Base-by-base conservation (phyloP, 306 rosid genomes). In the Cucurbita moschata region DNA sequence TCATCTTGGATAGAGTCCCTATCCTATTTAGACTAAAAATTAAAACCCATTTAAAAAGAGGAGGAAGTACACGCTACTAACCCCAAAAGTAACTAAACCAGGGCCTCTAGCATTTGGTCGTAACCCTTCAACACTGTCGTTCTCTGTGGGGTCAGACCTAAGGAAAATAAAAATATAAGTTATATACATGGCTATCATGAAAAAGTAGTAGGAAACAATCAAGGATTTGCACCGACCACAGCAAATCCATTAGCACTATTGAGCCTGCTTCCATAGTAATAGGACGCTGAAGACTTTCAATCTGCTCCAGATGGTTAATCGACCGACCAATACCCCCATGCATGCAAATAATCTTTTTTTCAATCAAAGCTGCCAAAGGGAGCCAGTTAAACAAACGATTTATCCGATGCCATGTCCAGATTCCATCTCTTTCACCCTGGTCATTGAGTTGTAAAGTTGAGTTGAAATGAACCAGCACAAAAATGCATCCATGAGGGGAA, bases 41-140 rank as follows among this genome's bases (percentile, higher is more conserved):
- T 43, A 18, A 46, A 55, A 53, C 14, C 66, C 10, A 11, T 43
- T 15, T 42, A 72, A 57, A 43, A 66, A 11, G 1, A 10, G 9
- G 50, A 43, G 7, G 52, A 74, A 19, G 44, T 60, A 74, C 23
- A 43, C 53, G 81, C 92, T 79, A 81, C 73, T 26, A 57, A 94
- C 99, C 91, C 99, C 99, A 85, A 94, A 94, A 77, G 99, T 94
- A 88, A 94, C 99, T 85, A 94, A 86, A 55, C 99, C 99, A 13
- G 99, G 99, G 82, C 99, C 97, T 80, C 99, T 87, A 66, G 99
- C 99, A 82, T 94, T 94, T 66, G 99, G 99, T 82, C 99, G 82
- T 76, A 94, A 81, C 70, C 99, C 99, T 87, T 94, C 99, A 42
- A 94, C 97, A 5, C 99, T 94, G 74, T 94, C 99, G 68, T 94